Conservation (phyloP, 2,329 filamentous ascomycete species). For the Ophiostoma quercus region DNA sequence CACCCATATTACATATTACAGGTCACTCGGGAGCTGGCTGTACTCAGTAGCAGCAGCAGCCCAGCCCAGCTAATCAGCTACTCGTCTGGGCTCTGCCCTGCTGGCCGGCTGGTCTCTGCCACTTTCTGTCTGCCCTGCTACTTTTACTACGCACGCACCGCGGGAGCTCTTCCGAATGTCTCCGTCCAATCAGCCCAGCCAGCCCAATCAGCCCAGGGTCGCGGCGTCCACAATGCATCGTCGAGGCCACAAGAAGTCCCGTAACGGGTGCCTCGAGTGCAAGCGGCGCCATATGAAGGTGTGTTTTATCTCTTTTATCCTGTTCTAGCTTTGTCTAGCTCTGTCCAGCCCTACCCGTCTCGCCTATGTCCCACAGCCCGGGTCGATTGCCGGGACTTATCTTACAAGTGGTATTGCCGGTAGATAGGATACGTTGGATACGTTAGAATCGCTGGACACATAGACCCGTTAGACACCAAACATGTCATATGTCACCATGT, state of each 20-base stretch:
- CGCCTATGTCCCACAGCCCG: neutral
- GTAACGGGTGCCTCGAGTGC: constrained; percentile 34
- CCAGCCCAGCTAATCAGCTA: neutral
- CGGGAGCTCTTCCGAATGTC: neutral
- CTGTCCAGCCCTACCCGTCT: neutral
- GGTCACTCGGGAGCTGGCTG: neutral
- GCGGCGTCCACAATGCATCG: constrained; percentile 23
- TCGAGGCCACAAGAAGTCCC: constrained; percentile 32
- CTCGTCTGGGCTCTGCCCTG: neutral
- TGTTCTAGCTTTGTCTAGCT: neutral
- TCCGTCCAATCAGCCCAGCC: neutral
- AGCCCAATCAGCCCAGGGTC: neutral
- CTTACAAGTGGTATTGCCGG: neutral
- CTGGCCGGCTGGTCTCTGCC: neutral
- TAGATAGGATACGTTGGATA: neutral
- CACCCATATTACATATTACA: constrained; percentile 7
- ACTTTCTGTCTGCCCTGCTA: too few species aligned
- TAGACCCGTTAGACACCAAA: neutral
- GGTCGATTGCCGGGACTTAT: neutral
- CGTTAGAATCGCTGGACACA: neutral
- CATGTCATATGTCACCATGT: neutral
- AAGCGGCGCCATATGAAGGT: constrained; percentile 35
- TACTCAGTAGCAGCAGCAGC: too few species aligned
- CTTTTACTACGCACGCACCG: too few species aligned
- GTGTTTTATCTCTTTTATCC: neutral